phyloP scores from a whole-genome alignment of 1,139 yeast genomes.

The Suhomyces anneliseae region DNA sequence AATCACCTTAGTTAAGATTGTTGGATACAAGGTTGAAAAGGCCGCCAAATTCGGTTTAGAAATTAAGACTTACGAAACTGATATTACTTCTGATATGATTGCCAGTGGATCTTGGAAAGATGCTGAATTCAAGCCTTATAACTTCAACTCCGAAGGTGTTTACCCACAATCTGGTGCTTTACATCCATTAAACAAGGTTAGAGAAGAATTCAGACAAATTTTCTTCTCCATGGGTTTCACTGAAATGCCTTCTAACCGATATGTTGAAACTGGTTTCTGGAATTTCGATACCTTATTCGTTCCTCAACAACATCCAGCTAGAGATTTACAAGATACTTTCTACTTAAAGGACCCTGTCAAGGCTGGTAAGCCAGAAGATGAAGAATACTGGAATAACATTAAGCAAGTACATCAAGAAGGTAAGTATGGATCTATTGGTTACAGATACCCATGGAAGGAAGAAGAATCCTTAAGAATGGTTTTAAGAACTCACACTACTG shows the following conservation, averaged over 20 bases:
- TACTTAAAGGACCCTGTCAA: slow-evolving; percentile 87
- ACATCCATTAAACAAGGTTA: slow-evolving; percentile 93
- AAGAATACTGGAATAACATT: slow-evolving; percentile 72
- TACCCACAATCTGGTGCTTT: slow-evolving; percentile 86
- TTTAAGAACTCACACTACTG: slow-evolving; percentile 95
- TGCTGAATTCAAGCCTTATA: slow-evolving; percentile 89
- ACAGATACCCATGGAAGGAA: slow-evolving; percentile 95
- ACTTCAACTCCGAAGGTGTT: slow-evolving; percentile 93
- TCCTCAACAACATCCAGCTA: slow-evolving; percentile 99
- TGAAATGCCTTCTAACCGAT: slow-evolving; percentile 98
- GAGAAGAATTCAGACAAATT: slow-evolving; percentile 96
- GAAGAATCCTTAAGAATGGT: slow-evolving; percentile 90
- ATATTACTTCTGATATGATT: slow-evolving; percentile 91
- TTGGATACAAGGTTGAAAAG: slow-evolving; percentile 74
- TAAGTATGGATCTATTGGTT: slow-evolving; percentile 92
- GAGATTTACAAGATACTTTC: slow-evolving; percentile 98
- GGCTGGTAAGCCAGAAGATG: slow-evolving; percentile 82
- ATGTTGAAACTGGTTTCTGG: slow-evolving; percentile 98
- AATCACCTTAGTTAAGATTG: slow-evolving; percentile 65
- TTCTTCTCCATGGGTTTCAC: slow-evolving; percentile 97
- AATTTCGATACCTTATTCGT: slow-evolving; percentile 94
- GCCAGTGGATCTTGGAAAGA: slow-evolving; percentile 77
- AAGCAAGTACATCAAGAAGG: slow-evolving; percentile 87
- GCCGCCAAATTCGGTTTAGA: slow-evolving; percentile 83
- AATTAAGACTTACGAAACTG: slow-evolving; percentile 84